Evolutionary conservation across 768 basidiomycete genomes (phyloP), one percentile per base, ranked within the genome.

Genomic region (Suillus occidentalis): DNA sequence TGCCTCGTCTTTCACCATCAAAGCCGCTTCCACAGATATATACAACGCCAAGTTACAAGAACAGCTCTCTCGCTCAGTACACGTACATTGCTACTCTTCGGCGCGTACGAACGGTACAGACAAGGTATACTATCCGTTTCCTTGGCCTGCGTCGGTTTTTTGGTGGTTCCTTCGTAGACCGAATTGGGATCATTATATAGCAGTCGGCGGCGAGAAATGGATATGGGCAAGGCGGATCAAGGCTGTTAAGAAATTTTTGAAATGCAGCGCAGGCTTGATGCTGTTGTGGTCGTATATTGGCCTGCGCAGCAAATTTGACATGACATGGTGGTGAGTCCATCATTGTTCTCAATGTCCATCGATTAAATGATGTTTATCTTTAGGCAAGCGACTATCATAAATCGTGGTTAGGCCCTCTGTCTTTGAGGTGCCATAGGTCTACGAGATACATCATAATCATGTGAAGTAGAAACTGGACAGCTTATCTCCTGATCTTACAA

Each of bases 191-290:
- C 49, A 50, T 50, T 50, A 25, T 14, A 50, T 14, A 6, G 49
- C 49, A 4, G 22, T 50, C 49, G 49, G 14, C 12, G 49, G 22
- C 49, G 22, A 50, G 6, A 25, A 50, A 25, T 82, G 82, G 80
- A 71, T 40, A 31, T 63, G 64, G 28, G 64, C 60, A 50, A 63
- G 64, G 34, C 36, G 18, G 52, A 43, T 60, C 37, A 59, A 67
- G 39, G 62, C 37, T 42, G 22, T 65, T n/a, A 58, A 61, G 25
- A 16, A 40, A 4, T n/a, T 55, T 42, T 42, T 68, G 56, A 70
- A 58, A 61, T 36, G 56, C 31, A 58, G 34, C 28, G 58, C 56
- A 16, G 60, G 56, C 20, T 55, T 18, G 31, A 39, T 62, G 3
- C 18, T 72, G 22, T 60, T 57, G 45, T 25, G 66, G 34, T 63